phyloP scores from a whole-genome alignment of 805 yeast species.

The Metschnikowia matae region DNA sequence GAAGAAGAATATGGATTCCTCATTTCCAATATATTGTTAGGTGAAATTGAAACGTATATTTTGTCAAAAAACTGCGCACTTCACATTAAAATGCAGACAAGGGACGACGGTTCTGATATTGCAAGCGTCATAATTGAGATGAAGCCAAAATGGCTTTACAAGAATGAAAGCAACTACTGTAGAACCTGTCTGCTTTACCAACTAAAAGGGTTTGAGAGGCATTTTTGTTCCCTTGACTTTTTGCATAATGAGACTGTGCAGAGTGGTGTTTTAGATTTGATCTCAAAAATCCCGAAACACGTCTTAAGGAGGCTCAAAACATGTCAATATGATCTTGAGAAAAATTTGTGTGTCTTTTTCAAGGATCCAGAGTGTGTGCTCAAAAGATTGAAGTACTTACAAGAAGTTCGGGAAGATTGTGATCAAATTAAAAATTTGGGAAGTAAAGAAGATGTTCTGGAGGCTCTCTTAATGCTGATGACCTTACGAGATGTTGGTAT shows the following conservation, averaged over 20 bases:
- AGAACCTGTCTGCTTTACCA: constrained; percentile 17
- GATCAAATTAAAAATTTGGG: constrained; percentile 30
- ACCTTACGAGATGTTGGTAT: constrained; percentile 56
- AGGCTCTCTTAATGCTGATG: constrained; percentile 43
- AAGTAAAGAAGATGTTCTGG: constrained; percentile 35
- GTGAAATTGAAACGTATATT: constrained; percentile 23
- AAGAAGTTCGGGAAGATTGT: constrained; percentile 29
- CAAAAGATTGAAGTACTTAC: constrained; percentile 32
- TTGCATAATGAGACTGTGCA: constrained; percentile 5
- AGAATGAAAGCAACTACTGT: constrained; percentile 13
- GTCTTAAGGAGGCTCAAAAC: constrained; percentile 3
- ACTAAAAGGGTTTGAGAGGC: constrained; percentile 11
- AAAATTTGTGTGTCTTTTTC: constrained; percentile 1
- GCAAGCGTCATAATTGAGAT: constrained; percentile 12
- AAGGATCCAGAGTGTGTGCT: constrained; percentile 16
- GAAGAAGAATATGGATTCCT: constrained; percentile 43
- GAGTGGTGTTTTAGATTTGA: constrained; percentile 12
- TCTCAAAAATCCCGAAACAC: constrained; percentile 8
- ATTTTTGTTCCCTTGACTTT: constrained; percentile 17
- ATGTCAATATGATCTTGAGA: background rate
- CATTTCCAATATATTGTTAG: constrained; percentile 39
- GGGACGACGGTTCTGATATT: background rate
- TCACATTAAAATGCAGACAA: constrained; percentile 14
- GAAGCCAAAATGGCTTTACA: constrained; percentile 20
- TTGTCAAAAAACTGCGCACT: constrained; percentile 38